Base-by-base conservation (phyloP, 352 stramenopile species). In the Phytopythium montanum region DNA sequence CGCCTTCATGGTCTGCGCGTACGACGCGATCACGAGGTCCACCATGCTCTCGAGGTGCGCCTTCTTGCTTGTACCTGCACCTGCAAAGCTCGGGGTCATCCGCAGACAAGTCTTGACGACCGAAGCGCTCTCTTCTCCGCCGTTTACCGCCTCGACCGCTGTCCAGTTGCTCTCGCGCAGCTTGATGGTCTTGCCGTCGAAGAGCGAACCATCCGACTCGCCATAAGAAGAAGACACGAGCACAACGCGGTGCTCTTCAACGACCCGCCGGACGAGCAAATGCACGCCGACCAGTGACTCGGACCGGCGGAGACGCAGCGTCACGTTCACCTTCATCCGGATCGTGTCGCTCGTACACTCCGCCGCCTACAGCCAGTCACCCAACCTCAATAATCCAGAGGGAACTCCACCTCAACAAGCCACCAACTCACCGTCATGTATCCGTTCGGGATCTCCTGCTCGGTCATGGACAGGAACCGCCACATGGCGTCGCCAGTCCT, bases 391-490 rank as follows among this genome's bases (percentile, higher is more conserved):
- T n/a, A 33, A 23, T n/a, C 9, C 12, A n/a, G 12, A 33, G 14
- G 5, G 16, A 51, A 8, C 23, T n/a, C 16, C 12, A 51, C 1
- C 21, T 9, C 10, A 31, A 33, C 26, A 28, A 21, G 19, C n/a
- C 4, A 10, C 5, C 25, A n/a, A 64, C 66, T 19, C 12, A 73
- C 66, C 54, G 66, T 70, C 31, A 68, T 70, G 52, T 73, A 60
- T 10, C 59, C 56, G 13, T 69, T 62, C 12, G 39, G 46, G 21
- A 73, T 60, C 6, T 73, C 52, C 25, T 68, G 41, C 16, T 70
- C 50, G 4, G 49, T 50, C 21, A 68, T 63, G 4, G 62, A 64
- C 54, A 73, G 60, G 14, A 41, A 68, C 33, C 45, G 54, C 65
- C 65, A 72, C 33, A 48, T 54, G 5, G 61, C 56, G 1, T 61